Percentiles rank a stretch among this genome's conserved stretches.
Conservation (phyloP, 2,329 filamentous ascomycete species). For the Botryotinia narcissicola region DNA sequence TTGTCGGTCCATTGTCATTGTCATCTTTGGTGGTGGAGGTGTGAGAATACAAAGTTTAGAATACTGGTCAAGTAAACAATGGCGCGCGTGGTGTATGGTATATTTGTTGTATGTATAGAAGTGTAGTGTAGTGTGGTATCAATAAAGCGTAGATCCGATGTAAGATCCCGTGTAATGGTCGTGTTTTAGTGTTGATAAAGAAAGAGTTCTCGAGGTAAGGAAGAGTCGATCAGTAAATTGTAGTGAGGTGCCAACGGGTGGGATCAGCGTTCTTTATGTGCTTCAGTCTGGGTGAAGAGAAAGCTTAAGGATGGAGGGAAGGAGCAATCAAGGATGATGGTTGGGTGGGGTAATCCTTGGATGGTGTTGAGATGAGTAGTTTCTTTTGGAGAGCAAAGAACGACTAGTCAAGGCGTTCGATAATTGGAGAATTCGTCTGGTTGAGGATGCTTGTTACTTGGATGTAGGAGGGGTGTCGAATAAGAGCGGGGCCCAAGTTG, state of each 20-base stretch:
- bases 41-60: slow-evolving; percentile 19
- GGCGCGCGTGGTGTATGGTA: not conserved
- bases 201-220: slow-evolving; percentile 25
- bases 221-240: slow-evolving; percentile 30
- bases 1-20: slow-evolving; percentile 93
- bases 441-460: slow-evolving; percentile 20
- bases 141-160: slow-evolving; percentile 35
- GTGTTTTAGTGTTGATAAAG: slow-evolving; percentile 7
- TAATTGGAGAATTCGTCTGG: slow-evolving; percentile 25
- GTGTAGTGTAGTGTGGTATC: slow-evolving; percentile 23
- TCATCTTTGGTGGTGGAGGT: slow-evolving; percentile 56
- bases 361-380: slow-evolving; percentile 16
- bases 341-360: slow-evolving; percentile 26
- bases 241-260: slow-evolving; percentile 23
- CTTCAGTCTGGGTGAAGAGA: slow-evolving; percentile 26
- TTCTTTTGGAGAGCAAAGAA: slow-evolving; percentile 11
- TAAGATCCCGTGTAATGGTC: slow-evolving; percentile 34
- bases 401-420: slow-evolving; percentile 19
- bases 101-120: slow-evolving; percentile 13
- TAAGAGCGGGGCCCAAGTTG: slow-evolving; percentile 24
- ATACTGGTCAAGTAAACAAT: slow-evolving; percentile 13
- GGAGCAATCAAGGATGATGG: slow-evolving; percentile 28
- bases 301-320: slow-evolving; percentile 20
- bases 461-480: slow-evolving; percentile 16
- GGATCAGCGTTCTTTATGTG: slow-evolving; percentile 40